Evolutionary conservation across 768 basidiomycete species (phyloP).

Genomic region (Tricholoma matsutake): DNA sequence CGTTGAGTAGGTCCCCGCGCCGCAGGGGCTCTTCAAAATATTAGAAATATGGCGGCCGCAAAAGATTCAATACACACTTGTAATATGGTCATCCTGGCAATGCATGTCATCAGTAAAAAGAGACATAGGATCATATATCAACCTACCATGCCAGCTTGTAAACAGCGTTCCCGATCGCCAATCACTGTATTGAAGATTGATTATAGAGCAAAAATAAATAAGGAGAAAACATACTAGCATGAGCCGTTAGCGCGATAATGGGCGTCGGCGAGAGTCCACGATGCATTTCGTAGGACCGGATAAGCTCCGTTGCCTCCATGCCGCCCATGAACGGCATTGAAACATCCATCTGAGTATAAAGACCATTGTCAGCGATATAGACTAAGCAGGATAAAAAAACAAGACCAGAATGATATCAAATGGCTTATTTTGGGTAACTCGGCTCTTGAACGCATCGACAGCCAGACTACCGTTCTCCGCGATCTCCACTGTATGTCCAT

Average conservation of each 20-base stretch:
- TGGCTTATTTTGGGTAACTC: slow-evolving; percentile 65
- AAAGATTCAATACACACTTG: slow-evolving; percentile 47
- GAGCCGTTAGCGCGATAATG: slow-evolving; percentile 95
- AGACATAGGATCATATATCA: background rate
- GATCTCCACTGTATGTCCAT: slow-evolving; percentile 93
- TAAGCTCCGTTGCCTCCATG: slow-evolving; percentile 94
- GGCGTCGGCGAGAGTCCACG: slow-evolving; percentile 66
- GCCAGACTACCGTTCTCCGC: slow-evolving; percentile 96
- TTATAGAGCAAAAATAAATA: background rate
- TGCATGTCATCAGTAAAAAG: background rate
- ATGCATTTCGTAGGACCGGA: slow-evolving; percentile 56
- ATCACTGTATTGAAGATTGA: slow-evolving; percentile 57
- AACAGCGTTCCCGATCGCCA: slow-evolving; percentile 54
- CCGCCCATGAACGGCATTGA: slow-evolving; percentile 99
- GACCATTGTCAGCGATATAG: background rate
- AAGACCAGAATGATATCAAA: slow-evolving; percentile 89
- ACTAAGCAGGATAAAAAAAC: background rate
- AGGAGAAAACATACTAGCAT: slow-evolving; percentile 71
- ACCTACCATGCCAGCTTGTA: slow-evolving; percentile 47
- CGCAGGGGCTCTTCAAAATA: slow-evolving; percentile 63
- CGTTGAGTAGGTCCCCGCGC: slow-evolving; percentile 74
- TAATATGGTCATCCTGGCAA: slow-evolving; percentile 67
- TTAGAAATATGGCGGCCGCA: background rate
- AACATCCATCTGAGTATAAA: slow-evolving; percentile 83
- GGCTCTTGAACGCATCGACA: slow-evolving; percentile 85